Conservation (phyloP, 2,329 filamentous ascomycete species). For the Lachnum nothofagi region DNA sequence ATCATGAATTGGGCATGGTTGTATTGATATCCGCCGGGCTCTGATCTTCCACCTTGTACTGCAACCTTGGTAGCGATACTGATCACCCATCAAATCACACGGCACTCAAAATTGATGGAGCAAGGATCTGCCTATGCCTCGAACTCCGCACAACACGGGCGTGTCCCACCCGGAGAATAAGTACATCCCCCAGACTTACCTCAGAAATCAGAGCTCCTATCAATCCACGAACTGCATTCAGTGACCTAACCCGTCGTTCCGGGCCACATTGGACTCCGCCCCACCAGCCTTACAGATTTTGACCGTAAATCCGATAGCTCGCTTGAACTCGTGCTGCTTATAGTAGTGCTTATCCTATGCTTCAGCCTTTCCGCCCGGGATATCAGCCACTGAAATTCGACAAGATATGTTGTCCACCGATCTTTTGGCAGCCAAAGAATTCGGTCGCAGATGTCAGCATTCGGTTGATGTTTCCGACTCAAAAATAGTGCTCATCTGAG, state of each 20-base stretch:
- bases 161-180: not conserved
- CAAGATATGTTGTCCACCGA: constrained; percentile 3
- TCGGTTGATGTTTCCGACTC: constrained; percentile 18
- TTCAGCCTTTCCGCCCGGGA: constrained; percentile 23
- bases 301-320: too few relatives aligned
- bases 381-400: constrained; percentile 18
- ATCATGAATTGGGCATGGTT: constrained; percentile 17
- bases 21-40: constrained; percentile 17
- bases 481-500: not conserved
- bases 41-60: constrained; percentile 9
- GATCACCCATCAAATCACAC: constrained; percentile 17
- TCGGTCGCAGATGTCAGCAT: constrained; percentile 20
- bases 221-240: too few relatives aligned
- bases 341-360: constrained; percentile 16
- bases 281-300: too few relatives aligned
- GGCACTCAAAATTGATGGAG: constrained; percentile 17
- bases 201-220: too few relatives aligned
- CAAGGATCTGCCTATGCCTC: not conserved
- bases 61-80: constrained; percentile 17
- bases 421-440: constrained; percentile 1
- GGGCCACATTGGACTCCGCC: too few relatives aligned
- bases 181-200: not conserved
- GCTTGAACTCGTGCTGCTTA: not conserved
- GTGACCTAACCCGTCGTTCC: too few relatives aligned
- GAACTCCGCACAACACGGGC: not conserved